Percentiles rank a stretch among this genome's conserved stretches.
Evolutionary conservation across 75 land plant genomes (phyloP).

Genomic region (Picea glauca): DNA sequence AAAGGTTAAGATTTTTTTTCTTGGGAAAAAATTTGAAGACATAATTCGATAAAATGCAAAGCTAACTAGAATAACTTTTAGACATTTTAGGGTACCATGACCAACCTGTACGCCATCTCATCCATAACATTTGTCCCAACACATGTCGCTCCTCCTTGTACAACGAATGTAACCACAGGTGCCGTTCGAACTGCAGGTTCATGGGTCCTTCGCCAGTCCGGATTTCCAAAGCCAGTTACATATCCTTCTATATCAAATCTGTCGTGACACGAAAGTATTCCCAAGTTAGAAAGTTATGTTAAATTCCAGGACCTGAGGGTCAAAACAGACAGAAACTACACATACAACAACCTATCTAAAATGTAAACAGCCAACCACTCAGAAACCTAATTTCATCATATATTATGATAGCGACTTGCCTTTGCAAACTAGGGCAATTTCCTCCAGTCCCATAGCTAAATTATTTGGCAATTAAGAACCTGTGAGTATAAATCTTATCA

Average conservation of each 20-base stretch:
- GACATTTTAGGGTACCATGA: not conserved
- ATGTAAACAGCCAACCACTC: conserved; percentile 3
- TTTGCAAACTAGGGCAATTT: not conserved
- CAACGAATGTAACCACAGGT: conserved; percentile 48
- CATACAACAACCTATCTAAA: not conserved
- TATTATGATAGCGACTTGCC: not conserved
- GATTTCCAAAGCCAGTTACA: conserved; percentile 89
- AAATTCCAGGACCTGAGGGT: not conserved
- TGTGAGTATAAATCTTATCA: not conserved
- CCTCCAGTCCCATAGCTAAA: not conserved
- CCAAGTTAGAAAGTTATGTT: not conserved
- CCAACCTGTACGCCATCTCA: conserved; percentile 68
- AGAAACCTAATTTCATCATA: not conserved
- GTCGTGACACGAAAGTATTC: conserved; percentile 7
- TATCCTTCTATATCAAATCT: conserved; percentile 88
- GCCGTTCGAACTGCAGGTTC: conserved; percentile 70
- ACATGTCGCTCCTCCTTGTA: conserved; percentile 83
- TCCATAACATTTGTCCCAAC: conserved; percentile 89
- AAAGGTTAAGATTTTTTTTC: no score
- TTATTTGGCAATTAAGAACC: not conserved
- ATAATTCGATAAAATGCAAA: not conserved
- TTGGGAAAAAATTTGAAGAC: no score
- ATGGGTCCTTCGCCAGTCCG: conserved; percentile 79
- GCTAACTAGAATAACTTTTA: not conserved
- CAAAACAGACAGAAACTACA: not conserved